A percentile compares a stretch with the other conserved stretches of the same genome.
phyloP scores from a whole-genome alignment of 306 rosid species.

The Cucurbita pepo region DNA sequence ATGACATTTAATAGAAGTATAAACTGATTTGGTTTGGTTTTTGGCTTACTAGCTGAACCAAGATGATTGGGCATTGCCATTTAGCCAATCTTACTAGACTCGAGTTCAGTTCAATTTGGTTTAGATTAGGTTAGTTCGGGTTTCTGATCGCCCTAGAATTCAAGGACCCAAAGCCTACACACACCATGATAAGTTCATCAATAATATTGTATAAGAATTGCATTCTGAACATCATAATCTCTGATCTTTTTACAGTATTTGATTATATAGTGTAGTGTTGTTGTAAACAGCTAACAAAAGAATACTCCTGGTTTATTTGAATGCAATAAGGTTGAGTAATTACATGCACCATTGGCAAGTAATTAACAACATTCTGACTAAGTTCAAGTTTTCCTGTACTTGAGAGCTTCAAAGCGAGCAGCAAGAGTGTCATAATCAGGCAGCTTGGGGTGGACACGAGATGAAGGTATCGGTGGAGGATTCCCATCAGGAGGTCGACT shows the following conservation, averaged over 20 bases:
- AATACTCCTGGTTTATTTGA: background rate
- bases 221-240: background rate
- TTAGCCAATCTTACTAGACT: too few species aligned
- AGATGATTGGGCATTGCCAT: too few species aligned
- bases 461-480: slow-evolving; percentile 46
- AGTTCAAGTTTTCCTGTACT: slow-evolving; percentile 38
- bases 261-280: background rate
- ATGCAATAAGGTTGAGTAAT: background rate
- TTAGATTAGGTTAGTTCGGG: too few species aligned
- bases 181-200: background rate
- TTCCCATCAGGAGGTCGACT: slow-evolving; percentile 34
- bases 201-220: background rate
- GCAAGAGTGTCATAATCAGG: slow-evolving; percentile 79
- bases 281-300: background rate
- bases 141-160: too few species aligned
- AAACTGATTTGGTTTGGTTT: background rate
- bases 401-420: slow-evolving; percentile 82
- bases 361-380: background rate
- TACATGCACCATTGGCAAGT: background rate
- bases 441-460: slow-evolving; percentile 66
- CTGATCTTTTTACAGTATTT: slow-evolving; percentile 1
- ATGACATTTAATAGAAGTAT: background rate
- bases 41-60: background rate
- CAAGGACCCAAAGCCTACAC: too few species aligned
- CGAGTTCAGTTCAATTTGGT: too few species aligned